Conservation (phyloP, 2,329 filamentous ascomycete genomes). For the Penicillium polonicum region DNA sequence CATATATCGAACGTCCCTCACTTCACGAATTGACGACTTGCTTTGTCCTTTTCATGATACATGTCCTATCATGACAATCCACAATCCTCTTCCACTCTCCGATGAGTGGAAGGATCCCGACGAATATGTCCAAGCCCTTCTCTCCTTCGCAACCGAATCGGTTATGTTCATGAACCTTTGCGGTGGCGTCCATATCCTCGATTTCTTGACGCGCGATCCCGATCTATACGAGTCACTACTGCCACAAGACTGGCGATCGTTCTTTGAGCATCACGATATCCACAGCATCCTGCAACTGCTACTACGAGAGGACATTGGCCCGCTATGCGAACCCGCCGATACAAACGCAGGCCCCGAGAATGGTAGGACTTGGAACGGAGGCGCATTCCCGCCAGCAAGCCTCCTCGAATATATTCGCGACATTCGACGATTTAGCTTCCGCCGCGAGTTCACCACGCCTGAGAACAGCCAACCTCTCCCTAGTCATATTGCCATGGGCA, state of each 20-base stretch:
- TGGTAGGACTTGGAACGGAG: constrained; percentile 42
- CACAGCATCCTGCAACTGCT: constrained; percentile 77
- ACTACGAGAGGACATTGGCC: constrained; percentile 69
- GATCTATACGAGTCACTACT: constrained; percentile 76
- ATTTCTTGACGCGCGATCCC: constrained; percentile 85
- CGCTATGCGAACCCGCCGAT: constrained; percentile 29
- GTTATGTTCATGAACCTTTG: constrained; percentile 79
- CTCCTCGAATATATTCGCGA: constrained; percentile 70
- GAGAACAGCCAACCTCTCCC: constrained; percentile 57
- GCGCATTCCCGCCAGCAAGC: constrained; percentile 48
- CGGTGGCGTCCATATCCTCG: constrained; percentile 89
- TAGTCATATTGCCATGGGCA: constrained; percentile 75
- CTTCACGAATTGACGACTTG: neutral
- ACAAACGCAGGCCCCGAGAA: neutral
- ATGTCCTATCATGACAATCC: constrained; percentile 47
- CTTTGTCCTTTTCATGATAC: neutral
- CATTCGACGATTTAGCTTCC: constrained; percentile 68
- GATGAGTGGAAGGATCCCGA: constrained; percentile 69
- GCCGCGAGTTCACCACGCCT: constrained; percentile 56
- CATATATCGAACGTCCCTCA: constrained; percentile 5
- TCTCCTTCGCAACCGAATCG: constrained; percentile 71
- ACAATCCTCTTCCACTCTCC: constrained; percentile 62
- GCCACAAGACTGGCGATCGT: constrained; percentile 76
- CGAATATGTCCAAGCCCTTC: constrained; percentile 73
- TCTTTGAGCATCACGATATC: constrained; percentile 68